Evolutionary conservation across 2,329 filamentous ascomycete species (phyloP).

Genomic region (Alternaria sp.): DNA sequence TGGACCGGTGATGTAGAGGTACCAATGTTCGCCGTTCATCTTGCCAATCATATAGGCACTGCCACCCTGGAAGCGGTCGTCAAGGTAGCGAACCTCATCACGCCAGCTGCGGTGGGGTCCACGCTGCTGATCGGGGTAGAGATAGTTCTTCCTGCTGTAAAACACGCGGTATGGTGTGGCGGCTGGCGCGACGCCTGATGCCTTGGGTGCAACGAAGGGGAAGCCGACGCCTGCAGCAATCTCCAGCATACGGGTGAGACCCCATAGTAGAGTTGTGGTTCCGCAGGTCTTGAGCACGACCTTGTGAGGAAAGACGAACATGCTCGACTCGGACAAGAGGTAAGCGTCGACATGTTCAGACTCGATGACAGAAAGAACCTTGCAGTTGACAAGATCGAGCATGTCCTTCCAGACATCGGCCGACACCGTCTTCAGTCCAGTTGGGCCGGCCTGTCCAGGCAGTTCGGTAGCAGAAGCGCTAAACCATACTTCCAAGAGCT

Average conservation of each 20-base stretch:
- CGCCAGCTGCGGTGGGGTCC: slow-evolving; percentile 98
- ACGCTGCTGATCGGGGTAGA: slow-evolving; percentile 92
- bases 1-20: slow-evolving; percentile 93
- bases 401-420: slow-evolving; percentile 91
- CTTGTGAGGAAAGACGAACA: slow-evolving; percentile 99
- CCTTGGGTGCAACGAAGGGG: slow-evolving; percentile 73
- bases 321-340: slow-evolving; percentile 96
- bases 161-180: slow-evolving; percentile 95
- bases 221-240: slow-evolving; percentile 95
- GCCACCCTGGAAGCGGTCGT: slow-evolving; percentile 87
- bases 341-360: slow-evolving; percentile 96
- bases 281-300: slow-evolving; percentile 98
- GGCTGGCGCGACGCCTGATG: slow-evolving; percentile 72
- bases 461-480: slow-evolving; percentile 77
- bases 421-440: slow-evolving; percentile 85
- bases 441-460: slow-evolving; percentile 71
- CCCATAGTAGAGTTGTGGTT: slow-evolving; percentile 90
- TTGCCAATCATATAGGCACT: slow-evolving; percentile 99
- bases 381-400: slow-evolving; percentile 98
- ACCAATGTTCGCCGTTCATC: slow-evolving; percentile 99
- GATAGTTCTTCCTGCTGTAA: slow-evolving; percentile 98
- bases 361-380: slow-evolving; percentile 91
- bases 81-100: slow-evolving; percentile 90
- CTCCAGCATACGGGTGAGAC: slow-evolving; percentile 87
- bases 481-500: slow-evolving; percentile 98